Evolutionary conservation across 2,329 filamentous ascomycete genomes (phyloP).

Genomic region (Eutypa lata): DNA sequence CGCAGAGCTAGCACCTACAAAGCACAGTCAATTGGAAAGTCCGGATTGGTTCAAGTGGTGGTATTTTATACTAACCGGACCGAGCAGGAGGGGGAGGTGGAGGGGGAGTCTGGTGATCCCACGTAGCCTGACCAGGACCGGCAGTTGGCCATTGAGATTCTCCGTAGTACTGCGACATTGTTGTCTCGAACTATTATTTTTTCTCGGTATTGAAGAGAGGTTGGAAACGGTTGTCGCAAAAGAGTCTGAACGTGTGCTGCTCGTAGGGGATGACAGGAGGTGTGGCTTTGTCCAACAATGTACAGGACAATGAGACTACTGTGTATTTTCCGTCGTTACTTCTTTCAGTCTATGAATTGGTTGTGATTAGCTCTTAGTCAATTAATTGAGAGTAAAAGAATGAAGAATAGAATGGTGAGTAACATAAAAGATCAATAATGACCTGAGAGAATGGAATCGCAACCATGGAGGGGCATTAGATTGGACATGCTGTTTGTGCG

Average conservation of each 20-base stretch:
- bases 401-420: not conserved
- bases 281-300: not conserved
- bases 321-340: conserved; percentile 9
- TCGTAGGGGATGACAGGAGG: not conserved
- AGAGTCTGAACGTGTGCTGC: not conserved
- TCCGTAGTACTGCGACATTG: conserved; percentile 33
- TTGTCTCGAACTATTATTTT: conserved; percentile 1
- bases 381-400: not conserved
- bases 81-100: conserved; percentile 54
- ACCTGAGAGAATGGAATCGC: not conserved
- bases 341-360: not conserved
- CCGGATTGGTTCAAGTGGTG: not conserved
- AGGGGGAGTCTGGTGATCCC: conserved; percentile 71
- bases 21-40: conserved; percentile 19
- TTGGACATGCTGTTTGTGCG: not conserved
- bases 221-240: conserved; percentile 7
- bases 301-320: conserved; percentile 12
- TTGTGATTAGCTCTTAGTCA: not conserved
- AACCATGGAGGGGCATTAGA: not conserved
- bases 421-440: too few species aligned
- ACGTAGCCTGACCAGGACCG: conserved; percentile 58
- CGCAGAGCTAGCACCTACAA: conserved; percentile 68
- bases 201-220: conserved; percentile 1
- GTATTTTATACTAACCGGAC: conserved; percentile 54
- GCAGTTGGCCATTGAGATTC: conserved; percentile 31